Percentiles rank a stretch among this genome's conserved stretches.
phyloP scores from a whole-genome alignment of 495 filamentous ascomycete genomes.

The Neurospora intermedia region DNA sequence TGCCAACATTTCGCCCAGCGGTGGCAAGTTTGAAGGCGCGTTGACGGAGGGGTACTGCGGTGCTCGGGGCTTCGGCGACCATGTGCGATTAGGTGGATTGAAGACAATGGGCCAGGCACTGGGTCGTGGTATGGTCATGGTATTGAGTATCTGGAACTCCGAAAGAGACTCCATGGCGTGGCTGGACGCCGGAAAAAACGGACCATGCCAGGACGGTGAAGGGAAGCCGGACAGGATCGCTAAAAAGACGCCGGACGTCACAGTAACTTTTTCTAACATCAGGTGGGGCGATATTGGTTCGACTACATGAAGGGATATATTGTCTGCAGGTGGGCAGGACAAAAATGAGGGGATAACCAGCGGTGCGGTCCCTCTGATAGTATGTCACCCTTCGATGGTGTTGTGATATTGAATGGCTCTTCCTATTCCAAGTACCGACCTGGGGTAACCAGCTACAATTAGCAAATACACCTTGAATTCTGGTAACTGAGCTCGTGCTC shows the following conservation, averaged over 20 bases:
- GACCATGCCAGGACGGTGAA: slow-evolving; percentile 48
- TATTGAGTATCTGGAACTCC: slow-evolving; percentile 56
- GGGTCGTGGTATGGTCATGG: slow-evolving; percentile 53
- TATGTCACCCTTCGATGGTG: not conserved
- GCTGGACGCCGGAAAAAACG: slow-evolving; percentile 45
- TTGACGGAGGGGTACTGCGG: slow-evolving; percentile 50
- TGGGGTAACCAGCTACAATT: not conserved
- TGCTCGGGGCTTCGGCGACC: slow-evolving; percentile 41
- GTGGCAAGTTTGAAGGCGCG: slow-evolving; percentile 31
- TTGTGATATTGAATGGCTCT: not conserved
- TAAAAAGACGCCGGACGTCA: slow-evolving; percentile 33
- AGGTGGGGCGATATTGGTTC: slow-evolving; percentile 54
- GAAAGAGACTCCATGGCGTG: slow-evolving; percentile 49
- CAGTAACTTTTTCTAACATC: slow-evolving; percentile 52
- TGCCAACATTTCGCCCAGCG: slow-evolving; percentile 20
- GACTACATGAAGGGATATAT: slow-evolving; percentile 15
- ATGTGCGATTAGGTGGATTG: slow-evolving; percentile 45
- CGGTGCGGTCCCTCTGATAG: not conserved
- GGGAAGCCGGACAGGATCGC: slow-evolving; percentile 40
- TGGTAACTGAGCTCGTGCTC: not conserved
- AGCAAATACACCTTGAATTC: not conserved
- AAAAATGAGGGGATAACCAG: not conserved
- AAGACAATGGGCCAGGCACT: slow-evolving; percentile 47
- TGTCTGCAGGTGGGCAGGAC: not conserved
- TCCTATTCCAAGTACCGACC: not conserved